A percentile compares a stretch with the other conserved stretches of the same genome.
phyloP scores from a whole-genome alignment of 1,284 basidiomycete genomes.

The Fomitopsis betulina region DNA sequence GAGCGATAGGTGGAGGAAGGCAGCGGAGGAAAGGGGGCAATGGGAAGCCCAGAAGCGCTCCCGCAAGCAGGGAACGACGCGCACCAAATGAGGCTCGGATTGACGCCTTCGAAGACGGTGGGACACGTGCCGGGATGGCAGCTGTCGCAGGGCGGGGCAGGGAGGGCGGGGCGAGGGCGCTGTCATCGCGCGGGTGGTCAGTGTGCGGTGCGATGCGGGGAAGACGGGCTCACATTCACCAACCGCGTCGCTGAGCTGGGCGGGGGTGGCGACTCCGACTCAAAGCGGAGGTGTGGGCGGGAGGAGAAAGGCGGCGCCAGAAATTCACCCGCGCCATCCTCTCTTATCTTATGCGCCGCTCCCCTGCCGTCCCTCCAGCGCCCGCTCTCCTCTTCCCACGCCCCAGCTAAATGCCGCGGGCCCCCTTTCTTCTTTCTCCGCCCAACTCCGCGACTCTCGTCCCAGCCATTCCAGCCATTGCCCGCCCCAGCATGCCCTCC shows the following conservation, averaged over 20 bases:
- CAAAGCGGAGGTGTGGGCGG: constrained; percentile 25
- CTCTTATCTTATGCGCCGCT: neutral
- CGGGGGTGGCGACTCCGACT: constrained; percentile 24
- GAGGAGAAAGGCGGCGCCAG: constrained; percentile 16
- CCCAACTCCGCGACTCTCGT: constrained; percentile 6
- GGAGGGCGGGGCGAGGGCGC: constrained; percentile 5
- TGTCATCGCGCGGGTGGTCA: constrained; percentile 8
- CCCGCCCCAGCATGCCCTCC: too few relatives aligned
- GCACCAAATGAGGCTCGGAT: constrained; percentile 16
- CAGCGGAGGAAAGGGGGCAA: constrained; percentile 13
- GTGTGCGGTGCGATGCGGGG: constrained; percentile 7
- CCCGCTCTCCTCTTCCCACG: neutral
- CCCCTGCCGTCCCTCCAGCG: neutral
- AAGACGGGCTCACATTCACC: constrained; percentile 5
- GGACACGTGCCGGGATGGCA: constrained; percentile 19
- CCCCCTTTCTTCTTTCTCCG: neutral
- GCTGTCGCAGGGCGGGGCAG: constrained; percentile 6
- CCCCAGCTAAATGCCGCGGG: neutral
- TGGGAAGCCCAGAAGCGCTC: constrained; percentile 16
- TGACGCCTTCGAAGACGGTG: constrained; percentile 8
- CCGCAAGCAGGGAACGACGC: constrained; percentile 17
- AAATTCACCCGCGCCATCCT: neutral
- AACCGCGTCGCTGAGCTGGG: constrained; percentile 23
- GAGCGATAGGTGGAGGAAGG: constrained; percentile 13
- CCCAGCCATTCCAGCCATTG: neutral